phyloP scores from a whole-genome alignment of 805 yeast species.

The Candida loeiensis region DNA sequence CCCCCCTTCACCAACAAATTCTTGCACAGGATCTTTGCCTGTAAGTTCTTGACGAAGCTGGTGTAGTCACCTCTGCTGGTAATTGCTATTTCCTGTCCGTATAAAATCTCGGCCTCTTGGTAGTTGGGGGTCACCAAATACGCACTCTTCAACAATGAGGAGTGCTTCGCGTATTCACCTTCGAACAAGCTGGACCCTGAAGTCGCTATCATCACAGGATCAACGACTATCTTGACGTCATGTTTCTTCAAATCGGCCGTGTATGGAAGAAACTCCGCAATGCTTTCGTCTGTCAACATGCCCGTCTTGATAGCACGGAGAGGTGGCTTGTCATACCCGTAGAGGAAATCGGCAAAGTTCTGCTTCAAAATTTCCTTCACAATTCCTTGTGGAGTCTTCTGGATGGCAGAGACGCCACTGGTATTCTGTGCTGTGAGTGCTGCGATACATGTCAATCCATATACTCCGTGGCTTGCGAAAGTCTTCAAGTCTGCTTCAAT shows the following conservation, averaged over 20 bases:
- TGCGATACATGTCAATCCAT: constrained; percentile 72
- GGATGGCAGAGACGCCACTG: constrained; percentile 40
- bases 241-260: constrained; percentile 27
- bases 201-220: constrained; percentile 83
- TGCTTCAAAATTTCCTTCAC: constrained; percentile 49
- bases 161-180: constrained; percentile 39
- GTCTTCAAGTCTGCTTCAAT: constrained; percentile 87
- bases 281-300: constrained; percentile 58
- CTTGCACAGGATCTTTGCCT: constrained; percentile 34
- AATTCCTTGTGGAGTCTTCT: constrained; percentile 40
- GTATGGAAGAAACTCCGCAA: constrained; percentile 41
- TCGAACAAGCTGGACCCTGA: constrained; percentile 63
- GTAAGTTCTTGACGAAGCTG: constrained; percentile 23
- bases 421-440: constrained; percentile 83
- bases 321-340: constrained; percentile 27
- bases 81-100: constrained; percentile 27
- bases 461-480: constrained; percentile 68
- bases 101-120: constrained; percentile 55
- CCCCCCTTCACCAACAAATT: constrained; percentile 79
- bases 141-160: constrained; percentile 47
- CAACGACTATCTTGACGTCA: constrained; percentile 51
- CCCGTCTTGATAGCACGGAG: constrained; percentile 76
- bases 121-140: constrained; percentile 72
- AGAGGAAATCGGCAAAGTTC: constrained; percentile 55
- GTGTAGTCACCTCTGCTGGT: constrained; percentile 33